Evolutionary conservation across 192 early-diverging fungal genomes (phyloP).

Genomic region (Spinellus fusiger): DNA sequence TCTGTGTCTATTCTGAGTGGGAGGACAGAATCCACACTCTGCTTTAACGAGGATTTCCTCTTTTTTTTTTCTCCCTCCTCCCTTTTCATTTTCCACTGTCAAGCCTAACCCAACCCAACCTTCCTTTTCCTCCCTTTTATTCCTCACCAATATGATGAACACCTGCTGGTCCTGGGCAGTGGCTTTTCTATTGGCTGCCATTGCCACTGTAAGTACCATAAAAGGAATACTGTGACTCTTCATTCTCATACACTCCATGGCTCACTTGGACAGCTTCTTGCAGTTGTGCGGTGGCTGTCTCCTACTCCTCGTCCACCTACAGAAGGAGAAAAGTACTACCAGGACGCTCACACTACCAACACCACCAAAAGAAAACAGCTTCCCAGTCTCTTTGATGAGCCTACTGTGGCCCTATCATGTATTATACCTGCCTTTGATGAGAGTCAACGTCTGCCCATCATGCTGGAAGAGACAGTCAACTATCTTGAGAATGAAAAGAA

Average conservation of each 20-base stretch:
- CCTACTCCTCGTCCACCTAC: constrained; percentile 43
- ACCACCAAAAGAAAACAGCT: constrained; percentile 35
- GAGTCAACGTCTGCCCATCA: constrained; percentile 69
- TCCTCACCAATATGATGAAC: background rate
- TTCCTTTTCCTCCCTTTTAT: background rate
- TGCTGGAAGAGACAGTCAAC: constrained; percentile 74
- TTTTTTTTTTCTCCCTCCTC: no score
- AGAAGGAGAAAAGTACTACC: constrained; percentile 48
- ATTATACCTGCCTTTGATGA: constrained; percentile 94
- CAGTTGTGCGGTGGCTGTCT: constrained; percentile 21
- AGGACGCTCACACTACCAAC: constrained; percentile 58
- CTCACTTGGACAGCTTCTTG: constrained; percentile 24
- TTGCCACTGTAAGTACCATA: background rate
- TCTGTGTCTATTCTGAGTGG: no score
- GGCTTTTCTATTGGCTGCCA: background rate
- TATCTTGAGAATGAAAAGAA: constrained; percentile 51
- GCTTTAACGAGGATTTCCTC: no score
- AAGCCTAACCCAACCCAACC: no score
- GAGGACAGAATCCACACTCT: no score
- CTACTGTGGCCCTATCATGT: constrained; percentile 59
- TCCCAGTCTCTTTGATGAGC: constrained; percentile 38
- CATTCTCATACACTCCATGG: background rate
- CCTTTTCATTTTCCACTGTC: no score
- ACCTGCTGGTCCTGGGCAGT: background rate
- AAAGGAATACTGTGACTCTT: background rate